Conservation (phyloP, 345 rosid species). For the Eucalyptus decipiens region DNA sequence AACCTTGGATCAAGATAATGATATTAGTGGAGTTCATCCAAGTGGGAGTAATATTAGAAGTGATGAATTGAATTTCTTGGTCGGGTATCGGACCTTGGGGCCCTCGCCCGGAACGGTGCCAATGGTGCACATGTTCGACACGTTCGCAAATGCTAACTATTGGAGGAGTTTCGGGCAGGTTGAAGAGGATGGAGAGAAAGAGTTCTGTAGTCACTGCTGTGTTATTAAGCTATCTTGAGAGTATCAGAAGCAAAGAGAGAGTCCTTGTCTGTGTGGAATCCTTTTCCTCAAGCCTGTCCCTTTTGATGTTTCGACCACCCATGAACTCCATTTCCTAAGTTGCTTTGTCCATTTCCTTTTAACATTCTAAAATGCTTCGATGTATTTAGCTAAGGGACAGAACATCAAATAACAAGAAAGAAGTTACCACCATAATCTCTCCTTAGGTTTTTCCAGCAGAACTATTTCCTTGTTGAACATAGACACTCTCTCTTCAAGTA, state of each 20-base stretch:
- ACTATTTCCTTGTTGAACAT: neutral
- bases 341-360: neutral
- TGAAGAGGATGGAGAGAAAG: slow-evolving; percentile 27
- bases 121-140: slow-evolving; percentile 24
- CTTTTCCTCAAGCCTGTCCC: neutral
- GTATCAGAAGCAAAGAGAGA: neutral
- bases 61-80: no score
- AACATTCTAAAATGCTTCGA: neutral
- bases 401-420: neutral
- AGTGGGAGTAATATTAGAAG: no score
- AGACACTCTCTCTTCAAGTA: neutral
- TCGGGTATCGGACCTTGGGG: slow-evolving; percentile 13
- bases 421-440: neutral
- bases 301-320: neutral
- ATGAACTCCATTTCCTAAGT: neutral
- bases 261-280: neutral
- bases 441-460: neutral
- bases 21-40: no score
- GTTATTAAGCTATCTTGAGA: slow-evolving; percentile 8
- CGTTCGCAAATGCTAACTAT: neutral
- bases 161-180: slow-evolving; percentile 33
- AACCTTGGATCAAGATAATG: no score
- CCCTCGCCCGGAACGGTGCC: slow-evolving; percentile 10
- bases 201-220: slow-evolving; percentile 43
- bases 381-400: neutral